Percentiles rank a stretch among this genome's conserved stretches.
phyloP scores from a whole-genome alignment of 345 rosid species.

The Balakata baccata region DNA sequence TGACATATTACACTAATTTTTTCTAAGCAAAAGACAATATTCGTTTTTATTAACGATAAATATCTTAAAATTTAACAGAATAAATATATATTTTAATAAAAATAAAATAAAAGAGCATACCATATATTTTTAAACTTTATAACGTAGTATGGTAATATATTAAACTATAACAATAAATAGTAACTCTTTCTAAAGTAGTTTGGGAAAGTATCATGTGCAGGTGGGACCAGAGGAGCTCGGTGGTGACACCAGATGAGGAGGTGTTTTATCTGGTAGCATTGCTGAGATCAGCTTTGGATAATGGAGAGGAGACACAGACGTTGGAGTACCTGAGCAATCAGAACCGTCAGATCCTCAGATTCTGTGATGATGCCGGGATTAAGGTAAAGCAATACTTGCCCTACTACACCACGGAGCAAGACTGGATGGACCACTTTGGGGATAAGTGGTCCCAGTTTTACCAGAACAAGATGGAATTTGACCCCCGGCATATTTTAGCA shows the following conservation, averaged over 20 bases:
- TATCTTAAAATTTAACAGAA: too few species aligned
- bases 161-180: too few species aligned
- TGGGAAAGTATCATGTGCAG: slow-evolving; percentile 30
- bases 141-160: too few species aligned
- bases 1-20: too few species aligned
- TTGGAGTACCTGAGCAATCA: slow-evolving; percentile 62
- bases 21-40: too few species aligned
- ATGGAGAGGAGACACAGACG: slow-evolving; percentile 55
- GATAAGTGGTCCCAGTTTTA: slow-evolving; percentile 72
- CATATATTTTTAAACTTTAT: too few species aligned
- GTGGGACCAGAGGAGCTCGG: slow-evolving; percentile 85
- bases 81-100: too few species aligned
- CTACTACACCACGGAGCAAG: slow-evolving; percentile 58
- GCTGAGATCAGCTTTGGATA: slow-evolving; percentile 69
- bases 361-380: slow-evolving; percentile 70
- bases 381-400: slow-evolving; percentile 84
- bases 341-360: slow-evolving; percentile 71
- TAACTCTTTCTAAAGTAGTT: too few species aligned
- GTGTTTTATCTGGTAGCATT: slow-evolving; percentile 90
- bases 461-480: slow-evolving; percentile 60
- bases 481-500: slow-evolving; percentile 70
- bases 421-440: slow-evolving; percentile 82
- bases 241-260: slow-evolving; percentile 86
- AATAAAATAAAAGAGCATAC: too few species aligned
- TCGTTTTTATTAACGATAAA: too few species aligned